Percentiles rank a stretch among this genome's conserved stretches.
phyloP scores from a whole-genome alignment of 352 stramenopile species.

The Paralagenidium karlingii region DNA sequence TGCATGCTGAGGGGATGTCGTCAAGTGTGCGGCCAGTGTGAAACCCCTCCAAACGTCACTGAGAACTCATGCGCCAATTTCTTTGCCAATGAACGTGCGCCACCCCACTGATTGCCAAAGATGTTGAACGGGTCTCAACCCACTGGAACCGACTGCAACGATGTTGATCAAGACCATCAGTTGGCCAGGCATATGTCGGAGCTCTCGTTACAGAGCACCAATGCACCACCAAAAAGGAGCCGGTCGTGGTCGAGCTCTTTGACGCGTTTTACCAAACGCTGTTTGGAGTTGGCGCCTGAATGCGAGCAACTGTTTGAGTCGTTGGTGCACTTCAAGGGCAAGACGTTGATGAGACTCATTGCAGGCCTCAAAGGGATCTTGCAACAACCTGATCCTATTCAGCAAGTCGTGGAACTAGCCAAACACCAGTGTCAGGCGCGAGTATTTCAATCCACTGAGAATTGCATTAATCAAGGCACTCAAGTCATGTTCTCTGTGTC shows the following conservation, averaged over 20 bases:
- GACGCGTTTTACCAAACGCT: constrained; percentile 28
- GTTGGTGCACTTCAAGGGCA: constrained; percentile 25
- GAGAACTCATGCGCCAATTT: no score
- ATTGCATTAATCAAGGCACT: constrained; percentile 13
- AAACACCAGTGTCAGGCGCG: constrained; percentile 19
- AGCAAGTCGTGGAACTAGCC: constrained; percentile 10
- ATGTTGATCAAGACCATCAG: no score
- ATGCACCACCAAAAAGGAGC: no score
- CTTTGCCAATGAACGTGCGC: no score
- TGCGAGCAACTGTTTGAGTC: constrained; percentile 23
- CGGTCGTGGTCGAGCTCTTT: constrained; percentile 22
- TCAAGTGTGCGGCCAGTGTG: no score
- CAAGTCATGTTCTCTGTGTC: constrained; percentile 11
- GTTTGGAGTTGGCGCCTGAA: constrained; percentile 17
- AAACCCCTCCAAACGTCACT: no score
- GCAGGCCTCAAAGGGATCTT: constrained; percentile 20
- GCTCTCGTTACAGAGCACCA: no score
- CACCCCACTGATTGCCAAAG: no score
- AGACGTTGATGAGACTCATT: constrained; percentile 23
- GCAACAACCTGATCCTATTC: constrained; percentile 14
- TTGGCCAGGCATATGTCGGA: no score
- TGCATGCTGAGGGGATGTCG: no score
- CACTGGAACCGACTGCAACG: no score
- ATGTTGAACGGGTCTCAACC: no score
- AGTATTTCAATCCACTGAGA: constrained; percentile 20